phyloP scores from a whole-genome alignment of 345 rosid species.

The Gossypioides kirkii region DNA sequence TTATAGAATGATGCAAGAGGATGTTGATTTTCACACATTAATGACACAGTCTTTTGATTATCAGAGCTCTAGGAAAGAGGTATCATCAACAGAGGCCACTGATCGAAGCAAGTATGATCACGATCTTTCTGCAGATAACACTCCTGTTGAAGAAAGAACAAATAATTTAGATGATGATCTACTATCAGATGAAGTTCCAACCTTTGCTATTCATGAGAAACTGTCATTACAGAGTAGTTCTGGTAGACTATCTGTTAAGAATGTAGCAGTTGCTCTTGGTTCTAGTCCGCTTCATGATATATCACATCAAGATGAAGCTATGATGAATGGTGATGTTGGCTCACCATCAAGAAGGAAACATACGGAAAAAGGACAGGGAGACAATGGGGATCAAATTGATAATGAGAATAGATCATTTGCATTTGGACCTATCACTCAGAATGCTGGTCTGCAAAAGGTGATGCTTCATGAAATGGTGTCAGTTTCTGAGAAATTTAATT shows the following conservation, averaged over 20 bases:
- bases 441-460: conserved; percentile 61
- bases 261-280: conserved; percentile 31
- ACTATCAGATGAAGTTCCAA: conserved; percentile 76
- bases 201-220: conserved; percentile 59
- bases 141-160: conserved; percentile 39
- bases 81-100: conserved; percentile 36
- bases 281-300: conserved; percentile 32
- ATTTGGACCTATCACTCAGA: conserved; percentile 47
- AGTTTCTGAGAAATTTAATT: background rate
- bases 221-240: conserved; percentile 42
- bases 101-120: conserved; percentile 40
- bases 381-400: conserved; percentile 37
- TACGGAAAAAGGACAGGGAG: conserved; percentile 40
- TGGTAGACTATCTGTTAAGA: conserved; percentile 30
- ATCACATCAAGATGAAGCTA: conserved; percentile 38
- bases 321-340: conserved; percentile 40
- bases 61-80: conserved; percentile 46
- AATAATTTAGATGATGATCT: conserved; percentile 54
- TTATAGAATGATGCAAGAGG: background rate
- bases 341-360: conserved; percentile 39
- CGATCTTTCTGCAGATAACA: conserved; percentile 37
- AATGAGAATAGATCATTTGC: conserved; percentile 52
- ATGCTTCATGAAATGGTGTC: background rate
- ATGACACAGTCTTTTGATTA: conserved; percentile 18
- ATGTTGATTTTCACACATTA: conserved; percentile 6